phyloP scores from a whole-genome alignment of 179 eudicot genomes.

The Camellia oleifera region DNA sequence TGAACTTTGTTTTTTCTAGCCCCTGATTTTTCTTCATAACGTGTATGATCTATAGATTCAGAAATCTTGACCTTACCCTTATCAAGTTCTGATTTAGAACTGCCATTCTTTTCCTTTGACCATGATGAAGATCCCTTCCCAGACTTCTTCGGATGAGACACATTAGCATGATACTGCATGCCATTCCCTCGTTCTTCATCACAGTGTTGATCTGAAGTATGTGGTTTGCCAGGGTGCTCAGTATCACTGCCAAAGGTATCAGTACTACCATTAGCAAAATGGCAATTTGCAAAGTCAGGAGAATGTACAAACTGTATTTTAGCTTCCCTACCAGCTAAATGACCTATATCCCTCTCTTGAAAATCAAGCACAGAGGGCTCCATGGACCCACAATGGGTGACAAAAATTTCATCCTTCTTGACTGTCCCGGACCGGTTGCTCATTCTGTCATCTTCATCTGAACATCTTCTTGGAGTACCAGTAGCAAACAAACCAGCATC shows the following conservation, averaged over 20 bases:
- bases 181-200: constrained; percentile 33
- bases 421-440: constrained; percentile 31
- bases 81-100: constrained; percentile 36
- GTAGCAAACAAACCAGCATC: constrained; percentile 24
- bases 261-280: constrained; percentile 19
- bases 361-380: constrained; percentile 20
- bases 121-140: constrained; percentile 48
- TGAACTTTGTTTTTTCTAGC: constrained; percentile 41
- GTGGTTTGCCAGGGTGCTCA: constrained; percentile 26
- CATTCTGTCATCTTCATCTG: constrained; percentile 36
- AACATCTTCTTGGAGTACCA: constrained; percentile 36
- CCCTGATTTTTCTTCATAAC: constrained; percentile 41
- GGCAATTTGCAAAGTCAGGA: constrained; percentile 22
- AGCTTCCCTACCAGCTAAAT: constrained; percentile 23
- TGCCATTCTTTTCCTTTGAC: constrained; percentile 46
- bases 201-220: constrained; percentile 26
- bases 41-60: constrained; percentile 28
- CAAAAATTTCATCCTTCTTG: constrained; percentile 20
- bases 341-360: constrained; percentile 28
- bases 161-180: constrained; percentile 23
- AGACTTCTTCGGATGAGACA: constrained; percentile 34
- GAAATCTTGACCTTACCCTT: constrained; percentile 48
- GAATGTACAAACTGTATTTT: constrained; percentile 20
- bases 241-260: constrained; percentile 24
- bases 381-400: constrained; percentile 25